A percentile compares a stretch with the other conserved stretches of the same genome.
Evolutionary conservation across 2,329 filamentous ascomycete species (phyloP).

Genomic region (Diaporthe ampelina): DNA sequence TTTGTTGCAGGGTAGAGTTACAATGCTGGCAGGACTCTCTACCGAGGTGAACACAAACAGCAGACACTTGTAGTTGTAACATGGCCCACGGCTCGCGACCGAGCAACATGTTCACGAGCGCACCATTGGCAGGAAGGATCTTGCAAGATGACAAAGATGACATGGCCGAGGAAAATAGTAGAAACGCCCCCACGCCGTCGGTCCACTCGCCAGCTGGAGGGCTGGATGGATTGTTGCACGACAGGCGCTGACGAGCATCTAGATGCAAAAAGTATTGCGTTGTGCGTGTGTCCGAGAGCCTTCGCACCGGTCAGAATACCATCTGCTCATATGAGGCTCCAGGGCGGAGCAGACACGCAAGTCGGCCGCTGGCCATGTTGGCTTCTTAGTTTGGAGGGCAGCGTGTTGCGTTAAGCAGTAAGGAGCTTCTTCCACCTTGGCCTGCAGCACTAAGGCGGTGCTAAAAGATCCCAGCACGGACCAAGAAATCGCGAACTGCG

Average conservation of each 20-base stretch:
- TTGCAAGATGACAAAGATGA: neutral
- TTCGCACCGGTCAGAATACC: neutral
- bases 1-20: neutral
- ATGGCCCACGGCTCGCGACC: neutral
- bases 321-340: neutral
- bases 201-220: neutral
- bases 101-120: neutral
- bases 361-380: neutral
- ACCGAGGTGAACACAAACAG: neutral
- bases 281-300: neutral
- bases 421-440: conserved; percentile 12
- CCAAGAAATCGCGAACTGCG: neutral
- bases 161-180: neutral
- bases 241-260: neutral
- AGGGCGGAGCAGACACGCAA: neutral
- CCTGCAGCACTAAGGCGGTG: conserved; percentile 15
- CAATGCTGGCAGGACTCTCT: neutral
- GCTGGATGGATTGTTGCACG: neutral
- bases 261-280: neutral
- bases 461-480: neutral
- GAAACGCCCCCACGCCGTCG: neutral
- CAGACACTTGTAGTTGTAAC: neutral
- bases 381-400: neutral
- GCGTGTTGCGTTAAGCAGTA: conserved; percentile 1
- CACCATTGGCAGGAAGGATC: neutral